phyloP scores from a whole-genome alignment of 2,329 filamentous ascomycete genomes.

The Fusarium graminum region DNA sequence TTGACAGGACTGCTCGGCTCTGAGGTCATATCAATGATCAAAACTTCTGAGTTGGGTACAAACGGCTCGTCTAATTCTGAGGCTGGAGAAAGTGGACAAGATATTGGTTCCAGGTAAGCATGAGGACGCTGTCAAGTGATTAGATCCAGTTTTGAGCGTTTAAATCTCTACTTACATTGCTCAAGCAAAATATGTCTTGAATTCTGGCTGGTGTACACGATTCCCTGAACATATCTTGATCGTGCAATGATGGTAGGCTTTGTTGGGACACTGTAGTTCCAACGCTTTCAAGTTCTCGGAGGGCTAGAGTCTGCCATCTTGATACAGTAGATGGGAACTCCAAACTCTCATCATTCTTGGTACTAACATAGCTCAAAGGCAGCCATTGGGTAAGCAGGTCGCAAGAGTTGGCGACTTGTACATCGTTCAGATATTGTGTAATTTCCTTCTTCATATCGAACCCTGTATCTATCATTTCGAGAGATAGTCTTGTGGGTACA shows the following conservation, averaged over 20 bases:
- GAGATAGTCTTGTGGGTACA: slow-evolving; percentile 35
- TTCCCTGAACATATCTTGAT: neutral
- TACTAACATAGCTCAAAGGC: slow-evolving; percentile 45
- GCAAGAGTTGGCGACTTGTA: slow-evolving; percentile 37
- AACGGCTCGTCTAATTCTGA: slow-evolving; percentile 37
- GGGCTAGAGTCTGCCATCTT: slow-evolving; percentile 45
- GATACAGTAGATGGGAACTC: slow-evolving; percentile 41
- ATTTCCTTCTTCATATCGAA: slow-evolving; percentile 41
- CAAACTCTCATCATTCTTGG: slow-evolving; percentile 49
- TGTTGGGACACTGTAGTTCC: slow-evolving; percentile 10
- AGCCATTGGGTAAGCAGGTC: slow-evolving; percentile 50
- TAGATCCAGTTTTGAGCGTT: neutral
- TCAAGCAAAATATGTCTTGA: slow-evolving; percentile 16
- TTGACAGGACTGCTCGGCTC: slow-evolving; percentile 50
- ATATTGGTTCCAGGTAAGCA: slow-evolving; percentile 38
- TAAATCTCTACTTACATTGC: slow-evolving; percentile 11
- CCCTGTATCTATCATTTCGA: slow-evolving; percentile 47
- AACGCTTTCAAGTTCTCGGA: slow-evolving; percentile 49
- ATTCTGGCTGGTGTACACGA: neutral
- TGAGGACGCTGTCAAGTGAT: slow-evolving; percentile 10
- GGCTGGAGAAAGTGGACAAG: slow-evolving; percentile 49
- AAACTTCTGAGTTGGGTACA: slow-evolving; percentile 36
- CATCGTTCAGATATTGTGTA: slow-evolving; percentile 36
- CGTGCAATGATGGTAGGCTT: neutral
- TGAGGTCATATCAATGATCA: slow-evolving; percentile 50